Base-by-base conservation (phyloP, 345 rosid species). In the Corchorus capsularis region DNA sequence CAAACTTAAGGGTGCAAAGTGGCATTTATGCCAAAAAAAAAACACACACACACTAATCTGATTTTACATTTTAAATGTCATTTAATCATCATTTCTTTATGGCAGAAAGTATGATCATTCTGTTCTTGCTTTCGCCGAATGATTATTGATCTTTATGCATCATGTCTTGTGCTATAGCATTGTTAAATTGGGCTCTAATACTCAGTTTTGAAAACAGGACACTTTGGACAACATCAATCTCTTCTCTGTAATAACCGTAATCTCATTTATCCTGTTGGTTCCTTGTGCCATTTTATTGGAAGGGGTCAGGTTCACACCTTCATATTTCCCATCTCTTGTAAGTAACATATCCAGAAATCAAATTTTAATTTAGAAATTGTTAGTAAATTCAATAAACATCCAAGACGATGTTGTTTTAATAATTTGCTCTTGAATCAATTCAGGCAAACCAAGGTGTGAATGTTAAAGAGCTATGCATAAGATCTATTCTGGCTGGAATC, bases 141-240 rank as follows among this genome's bases (percentile, higher is more conserved):
- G 47, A 8, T 45, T 45, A 6, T 45, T 45, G 6, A 45, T 45
- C 1, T 8, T 59, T 59, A 37, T 27, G 27, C 27, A 22, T 22
- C 4, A 59, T 59, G 37, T 59, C 63, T 59, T 27, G 35, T 59
- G 63, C 6, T 27, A 27, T 19, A 19, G 63, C 39, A 27, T 13
- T 60, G 64, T 54, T 11, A 27, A 15, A 19, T 34, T 53, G 35
- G 43, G 16, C 8, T 37, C 57, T 49, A 75, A 80, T 57, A 22
- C 37, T 14, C 34, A 27, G n/a, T 57, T 79, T 71, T 65, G 6
- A 74, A 27, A 67, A 74, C 90, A 92, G 97, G 98, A 86, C 75
- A 41, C 88, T 15, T 60, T 95, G 93, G 98, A 95, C 84, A 93
- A 93, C 79, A 79, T 90, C 91, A 93, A 90, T 79, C 91, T 92